Evolutionary conservation across 2,329 filamentous ascomycete species (phyloP).

Genomic region (Venturia pyrina): DNA sequence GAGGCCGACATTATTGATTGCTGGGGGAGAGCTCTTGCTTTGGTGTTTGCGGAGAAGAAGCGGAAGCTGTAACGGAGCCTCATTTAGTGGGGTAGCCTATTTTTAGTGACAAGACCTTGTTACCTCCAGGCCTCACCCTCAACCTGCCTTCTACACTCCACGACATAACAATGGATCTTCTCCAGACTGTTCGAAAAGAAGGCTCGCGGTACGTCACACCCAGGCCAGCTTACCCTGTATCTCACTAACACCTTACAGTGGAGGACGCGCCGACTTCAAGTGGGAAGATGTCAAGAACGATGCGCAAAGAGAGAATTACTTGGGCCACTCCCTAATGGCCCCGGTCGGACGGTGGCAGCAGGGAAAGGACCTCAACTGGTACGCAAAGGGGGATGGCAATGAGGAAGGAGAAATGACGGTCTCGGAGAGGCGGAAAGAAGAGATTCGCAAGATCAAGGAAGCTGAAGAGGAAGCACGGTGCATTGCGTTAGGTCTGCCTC

Average conservation of each 20-base stretch:
- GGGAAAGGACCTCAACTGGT: constrained; percentile 58
- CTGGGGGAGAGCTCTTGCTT: background rate
- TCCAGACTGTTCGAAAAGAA: constrained; percentile 88
- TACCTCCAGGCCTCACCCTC: background rate
- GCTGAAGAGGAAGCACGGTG: constrained; percentile 89
- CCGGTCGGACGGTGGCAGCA: constrained; percentile 90
- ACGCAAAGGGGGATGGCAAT: constrained; percentile 46
- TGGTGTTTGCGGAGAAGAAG: background rate
- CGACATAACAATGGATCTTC: constrained; percentile 65
- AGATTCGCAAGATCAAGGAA: constrained; percentile 75
- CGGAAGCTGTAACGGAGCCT: constrained; percentile 26
- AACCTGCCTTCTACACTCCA: background rate
- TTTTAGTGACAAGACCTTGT: background rate
- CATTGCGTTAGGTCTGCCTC: constrained; percentile 68
- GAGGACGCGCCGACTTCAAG: constrained; percentile 83
- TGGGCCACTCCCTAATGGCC: constrained; percentile 85
- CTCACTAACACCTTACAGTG: constrained; percentile 36
- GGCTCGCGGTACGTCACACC: constrained; percentile 51
- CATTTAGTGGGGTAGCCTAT: background rate
- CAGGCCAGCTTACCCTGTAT: background rate
- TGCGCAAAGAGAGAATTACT: constrained; percentile 77
- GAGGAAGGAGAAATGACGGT: constrained; percentile 34
- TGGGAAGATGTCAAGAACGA: constrained; percentile 91
- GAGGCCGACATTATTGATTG: constrained; percentile 3
- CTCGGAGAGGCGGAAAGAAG: constrained; percentile 53